Evolutionary conservation across 805 yeast species (phyloP).

Genomic region (Wickerhamomyces ciferrii): DNA sequence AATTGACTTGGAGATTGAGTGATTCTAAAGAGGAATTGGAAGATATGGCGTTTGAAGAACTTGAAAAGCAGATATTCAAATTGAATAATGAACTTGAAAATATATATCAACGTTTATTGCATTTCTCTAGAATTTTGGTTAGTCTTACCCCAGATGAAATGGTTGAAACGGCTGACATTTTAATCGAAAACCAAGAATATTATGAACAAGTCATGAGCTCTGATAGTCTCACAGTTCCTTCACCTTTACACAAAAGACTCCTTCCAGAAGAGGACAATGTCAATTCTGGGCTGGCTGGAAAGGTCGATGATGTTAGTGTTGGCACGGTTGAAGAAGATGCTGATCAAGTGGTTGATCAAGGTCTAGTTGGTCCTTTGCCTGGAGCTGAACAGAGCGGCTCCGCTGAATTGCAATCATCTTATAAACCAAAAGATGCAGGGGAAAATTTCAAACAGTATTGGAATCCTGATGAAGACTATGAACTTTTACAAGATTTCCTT

Average conservation of each 20-base stretch:
- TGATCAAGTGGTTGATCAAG: background rate
- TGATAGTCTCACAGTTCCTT: background rate
- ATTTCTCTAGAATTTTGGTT: conserved; percentile 1
- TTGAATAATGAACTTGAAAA: conserved; percentile 1
- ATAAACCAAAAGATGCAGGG: background rate
- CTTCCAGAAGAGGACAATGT: background rate
- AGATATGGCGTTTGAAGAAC: background rate
- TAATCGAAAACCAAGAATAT: background rate
- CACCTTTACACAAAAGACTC: background rate
- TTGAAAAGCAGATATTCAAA: background rate
- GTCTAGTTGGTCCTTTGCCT: background rate
- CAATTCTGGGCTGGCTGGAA: background rate
- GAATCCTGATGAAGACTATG: background rate
- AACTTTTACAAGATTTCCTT: background rate
- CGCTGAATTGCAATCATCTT: background rate
- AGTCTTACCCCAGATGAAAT: conserved; percentile 1
- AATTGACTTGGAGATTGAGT: conserved; percentile 14
- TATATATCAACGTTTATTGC: background rate
- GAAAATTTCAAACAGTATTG: background rate
- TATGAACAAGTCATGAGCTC: background rate
- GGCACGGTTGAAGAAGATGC: background rate
- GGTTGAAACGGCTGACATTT: background rate
- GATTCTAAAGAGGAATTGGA: conserved; percentile 7
- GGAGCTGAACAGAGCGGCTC: background rate
- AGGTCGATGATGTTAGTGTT: background rate